phyloP scores from a whole-genome alignment of 2,329 filamentous ascomycete genomes.

The Ampelomyces quisqualis region DNA sequence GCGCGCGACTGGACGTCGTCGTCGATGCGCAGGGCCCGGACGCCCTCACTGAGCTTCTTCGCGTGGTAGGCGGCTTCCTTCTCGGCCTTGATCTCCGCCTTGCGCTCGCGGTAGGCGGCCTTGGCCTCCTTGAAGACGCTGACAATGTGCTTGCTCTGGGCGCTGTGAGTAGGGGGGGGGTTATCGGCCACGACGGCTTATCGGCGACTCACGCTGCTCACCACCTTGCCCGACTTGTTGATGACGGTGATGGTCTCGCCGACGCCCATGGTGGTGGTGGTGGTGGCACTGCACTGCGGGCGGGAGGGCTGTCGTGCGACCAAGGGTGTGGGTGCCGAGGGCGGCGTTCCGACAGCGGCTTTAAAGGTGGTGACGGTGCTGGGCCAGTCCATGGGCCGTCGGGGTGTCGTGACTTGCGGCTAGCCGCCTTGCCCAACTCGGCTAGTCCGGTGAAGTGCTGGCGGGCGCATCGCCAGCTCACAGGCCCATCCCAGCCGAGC shows the following conservation, averaged over 20 bases:
- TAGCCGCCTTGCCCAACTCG: slow-evolving; percentile 32
- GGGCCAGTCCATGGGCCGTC: slow-evolving; percentile 26
- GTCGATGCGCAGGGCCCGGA: slow-evolving; percentile 52
- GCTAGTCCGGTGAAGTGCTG: slow-evolving; percentile 24
- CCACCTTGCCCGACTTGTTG: slow-evolving; percentile 87
- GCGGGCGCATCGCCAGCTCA: slow-evolving; percentile 38
- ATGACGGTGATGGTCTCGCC: slow-evolving; percentile 83
- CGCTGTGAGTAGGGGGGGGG: slow-evolving; percentile 20
- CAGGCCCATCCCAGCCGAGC: slow-evolving; percentile 22
- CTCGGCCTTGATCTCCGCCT: slow-evolving; percentile 74
- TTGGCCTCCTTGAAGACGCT: slow-evolving; percentile 91
- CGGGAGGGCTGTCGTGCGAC: slow-evolving; percentile 22
- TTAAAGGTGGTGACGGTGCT: slow-evolving; percentile 9
- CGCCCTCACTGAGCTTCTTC: slow-evolving; percentile 59
- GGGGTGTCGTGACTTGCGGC: slow-evolving; percentile 33
- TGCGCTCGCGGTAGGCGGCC: slow-evolving; percentile 82
- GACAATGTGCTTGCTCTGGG: slow-evolving; percentile 82
- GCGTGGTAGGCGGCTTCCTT: slow-evolving; percentile 61
- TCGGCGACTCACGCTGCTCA: slow-evolving; percentile 70
- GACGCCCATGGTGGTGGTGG: slow-evolving; percentile 40
- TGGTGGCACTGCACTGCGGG: slow-evolving; percentile 20
- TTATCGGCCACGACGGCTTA: slow-evolving; percentile 8
- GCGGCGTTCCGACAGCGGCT: slow-evolving; percentile 9
- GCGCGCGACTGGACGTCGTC: slow-evolving; percentile 40
- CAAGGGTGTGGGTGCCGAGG: slow-evolving; percentile 13